These are phyloP conservation scores for Talaromyces stipitatus DNA, from an alignment of 495 filamentous ascomycete species.

Conservation along the genomic window DNA sequence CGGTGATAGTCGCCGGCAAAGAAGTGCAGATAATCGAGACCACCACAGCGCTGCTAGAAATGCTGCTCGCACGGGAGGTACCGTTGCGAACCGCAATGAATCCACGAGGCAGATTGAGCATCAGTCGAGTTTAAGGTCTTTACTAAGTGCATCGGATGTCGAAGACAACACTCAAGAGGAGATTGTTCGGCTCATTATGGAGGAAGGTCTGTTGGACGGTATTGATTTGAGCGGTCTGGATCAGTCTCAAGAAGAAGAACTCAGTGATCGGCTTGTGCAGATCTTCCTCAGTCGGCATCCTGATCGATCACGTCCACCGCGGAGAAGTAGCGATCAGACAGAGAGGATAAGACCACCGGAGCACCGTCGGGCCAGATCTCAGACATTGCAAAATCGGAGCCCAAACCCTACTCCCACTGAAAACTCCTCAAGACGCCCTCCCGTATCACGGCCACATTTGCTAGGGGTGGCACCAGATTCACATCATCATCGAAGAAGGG, in stretches of 20 bases:
- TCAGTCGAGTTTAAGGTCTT: conserved; percentile 75
- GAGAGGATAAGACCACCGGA: conserved; percentile 14
- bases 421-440: conserved; percentile 33
- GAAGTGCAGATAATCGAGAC: conserved; percentile 23
- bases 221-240: conserved; percentile 78
- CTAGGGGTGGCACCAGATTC: conserved; percentile 37
- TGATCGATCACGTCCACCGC: conserved; percentile 25
- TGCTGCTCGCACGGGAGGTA: not conserved
- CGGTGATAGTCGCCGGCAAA: conserved; percentile 16
- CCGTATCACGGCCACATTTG: conserved; percentile 48
- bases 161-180: conserved; percentile 73
- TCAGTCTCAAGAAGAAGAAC: conserved; percentile 68
- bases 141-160: conserved; percentile 69
- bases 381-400: conserved; percentile 20
- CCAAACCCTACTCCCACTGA: conserved; percentile 10
- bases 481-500: conserved; percentile 35
- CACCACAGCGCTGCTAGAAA: conserved; percentile 5
- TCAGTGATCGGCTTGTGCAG: conserved; percentile 81
- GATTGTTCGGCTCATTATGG: conserved; percentile 79
- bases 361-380: conserved; percentile 26
- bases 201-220: conserved; percentile 79
- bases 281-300: conserved; percentile 69
- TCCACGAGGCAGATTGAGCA: conserved; percentile 57
- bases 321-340: conserved; percentile 16
- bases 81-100: conserved; percentile 8